A percentile compares a stretch with the other conserved stretches of the same genome.
Evolutionary conservation across 768 basidiomycete species (phyloP).

Genomic region (Leccinellum rugosiceps): DNA sequence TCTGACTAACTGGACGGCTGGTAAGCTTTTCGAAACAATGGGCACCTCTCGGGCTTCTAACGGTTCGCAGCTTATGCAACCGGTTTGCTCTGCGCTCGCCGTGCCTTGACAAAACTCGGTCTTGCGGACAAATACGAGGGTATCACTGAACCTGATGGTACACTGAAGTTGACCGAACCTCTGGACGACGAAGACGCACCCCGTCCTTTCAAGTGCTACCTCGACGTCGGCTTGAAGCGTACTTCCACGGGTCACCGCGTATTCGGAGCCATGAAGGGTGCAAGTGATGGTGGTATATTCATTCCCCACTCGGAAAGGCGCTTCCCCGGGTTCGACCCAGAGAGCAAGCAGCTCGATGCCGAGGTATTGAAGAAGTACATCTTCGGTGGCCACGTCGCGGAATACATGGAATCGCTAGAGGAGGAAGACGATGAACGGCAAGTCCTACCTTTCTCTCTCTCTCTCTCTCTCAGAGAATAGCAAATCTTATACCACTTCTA

Average conservation of each 20-base stretch:
- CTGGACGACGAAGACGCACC: conserved; percentile 91
- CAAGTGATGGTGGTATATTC: conserved; percentile 95
- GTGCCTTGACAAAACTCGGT: conserved; percentile 91
- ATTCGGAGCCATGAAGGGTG: conserved; percentile 98
- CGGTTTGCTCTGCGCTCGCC: conserved; percentile 91
- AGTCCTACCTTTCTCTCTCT: conserved; percentile 15
- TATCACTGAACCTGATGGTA: conserved; percentile 87
- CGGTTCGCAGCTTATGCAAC: conserved; percentile 81
- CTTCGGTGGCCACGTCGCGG: conserved; percentile 94
- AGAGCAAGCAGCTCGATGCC: conserved; percentile 88
- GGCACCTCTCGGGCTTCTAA: background rate
- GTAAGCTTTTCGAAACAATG: conserved; percentile 38
- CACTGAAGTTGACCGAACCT: conserved; percentile 75
- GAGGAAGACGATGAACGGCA: conserved; percentile 99
- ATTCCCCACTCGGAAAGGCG: conserved; percentile 98
- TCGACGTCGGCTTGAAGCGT: conserved; percentile 96
- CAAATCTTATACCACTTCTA: conserved; percentile 3
- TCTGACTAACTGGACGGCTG: conserved; percentile 98
- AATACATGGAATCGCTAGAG: conserved; percentile 99
- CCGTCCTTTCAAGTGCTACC: conserved; percentile 98
- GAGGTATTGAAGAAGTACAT: conserved; percentile 98
- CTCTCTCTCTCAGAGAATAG: background rate
- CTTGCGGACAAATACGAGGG: conserved; percentile 98
- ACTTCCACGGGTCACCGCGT: conserved; percentile 97
- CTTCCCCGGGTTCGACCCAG: conserved; percentile 96